Conservation (phyloP, 495 filamentous ascomycete genomes). For the Cenococcum geophilum region DNA sequence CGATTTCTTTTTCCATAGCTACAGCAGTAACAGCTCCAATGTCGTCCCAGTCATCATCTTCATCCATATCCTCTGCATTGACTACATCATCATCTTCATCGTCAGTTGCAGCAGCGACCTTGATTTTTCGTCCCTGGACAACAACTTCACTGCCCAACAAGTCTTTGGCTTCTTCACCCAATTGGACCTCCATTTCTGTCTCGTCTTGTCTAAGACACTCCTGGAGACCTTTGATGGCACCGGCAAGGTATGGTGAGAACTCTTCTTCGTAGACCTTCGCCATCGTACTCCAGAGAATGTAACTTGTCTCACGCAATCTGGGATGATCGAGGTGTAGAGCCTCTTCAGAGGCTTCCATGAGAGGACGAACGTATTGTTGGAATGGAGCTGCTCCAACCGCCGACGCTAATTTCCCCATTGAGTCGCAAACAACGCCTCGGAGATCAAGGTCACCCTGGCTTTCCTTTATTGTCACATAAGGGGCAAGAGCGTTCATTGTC, state of each 20-base stretch:
- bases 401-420: conserved; percentile 83
- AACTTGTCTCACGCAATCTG: conserved; percentile 86
- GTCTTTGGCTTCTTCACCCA: conserved; percentile 71
- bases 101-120: conserved; percentile 51
- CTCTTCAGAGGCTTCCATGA: conserved; percentile 89
- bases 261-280: conserved; percentile 90
- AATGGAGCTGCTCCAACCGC: conserved; percentile 84
- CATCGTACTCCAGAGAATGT: conserved; percentile 91
- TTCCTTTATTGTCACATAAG: conserved; percentile 80
- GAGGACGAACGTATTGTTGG: conserved; percentile 77
- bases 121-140: conserved; percentile 75
- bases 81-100: conserved; percentile 36
- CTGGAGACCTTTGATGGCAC: conserved; percentile 78
- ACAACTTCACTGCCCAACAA: conserved; percentile 70
- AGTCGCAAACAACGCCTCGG: conserved; percentile 79
- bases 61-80: conserved; percentile 43
- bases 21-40: conserved; percentile 73
- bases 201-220: conserved; percentile 86
- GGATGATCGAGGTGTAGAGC: conserved; percentile 85
- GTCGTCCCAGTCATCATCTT: conserved; percentile 79
- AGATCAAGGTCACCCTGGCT: conserved; percentile 84
- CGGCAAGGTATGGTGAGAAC: conserved; percentile 78
- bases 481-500: conserved; percentile 77
- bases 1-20: conserved; percentile 95
- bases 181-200: conserved; percentile 70